phyloP scores from a whole-genome alignment of 352 stramenopile species.

The Pythium oligandrum region DNA sequence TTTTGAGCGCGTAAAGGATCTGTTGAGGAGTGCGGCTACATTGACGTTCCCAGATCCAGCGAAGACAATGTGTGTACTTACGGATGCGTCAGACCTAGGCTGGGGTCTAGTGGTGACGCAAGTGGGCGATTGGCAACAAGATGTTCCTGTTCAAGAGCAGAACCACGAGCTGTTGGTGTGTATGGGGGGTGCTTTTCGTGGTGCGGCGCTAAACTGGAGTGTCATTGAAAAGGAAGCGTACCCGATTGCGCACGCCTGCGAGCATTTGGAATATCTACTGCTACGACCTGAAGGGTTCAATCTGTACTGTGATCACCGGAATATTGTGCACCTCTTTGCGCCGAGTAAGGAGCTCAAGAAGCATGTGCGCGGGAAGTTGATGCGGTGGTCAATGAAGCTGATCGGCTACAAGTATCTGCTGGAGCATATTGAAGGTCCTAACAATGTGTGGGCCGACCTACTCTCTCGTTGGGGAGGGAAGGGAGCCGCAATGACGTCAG shows the following conservation, averaged over 20 bases:
- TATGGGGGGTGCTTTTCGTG: constrained; percentile 14
- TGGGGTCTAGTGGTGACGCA: constrained; percentile 14
- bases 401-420: constrained; percentile 5
- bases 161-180: constrained; percentile 12
- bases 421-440: constrained; percentile 9
- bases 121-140: neutral
- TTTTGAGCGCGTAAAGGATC: constrained; percentile 3
- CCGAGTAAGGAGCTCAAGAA: constrained; percentile 12
- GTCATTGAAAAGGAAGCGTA: constrained; percentile 23
- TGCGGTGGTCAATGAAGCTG: constrained; percentile 12
- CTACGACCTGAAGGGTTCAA: constrained; percentile 13
- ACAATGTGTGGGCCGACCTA: constrained; percentile 14
- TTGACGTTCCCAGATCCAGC: constrained; percentile 2
- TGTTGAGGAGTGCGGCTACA: neutral
- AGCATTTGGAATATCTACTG: constrained; percentile 18
- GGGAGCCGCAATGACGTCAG: constrained; percentile 1
- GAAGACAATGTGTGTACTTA: constrained; percentile 2
- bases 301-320: constrained; percentile 19
- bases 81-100: constrained; percentile 7
- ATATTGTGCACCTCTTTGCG: constrained; percentile 13
- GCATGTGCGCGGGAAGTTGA: constrained; percentile 10
- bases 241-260: constrained; percentile 17
- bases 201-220: constrained; percentile 13
- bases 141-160: constrained; percentile 11
- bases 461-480: constrained; percentile 16